A percentile compares a stretch with the other conserved stretches of the same genome.
phyloP scores from a whole-genome alignment of 371 early-diverging fungal genomes.

The Syncephalastrum monosporum region DNA sequence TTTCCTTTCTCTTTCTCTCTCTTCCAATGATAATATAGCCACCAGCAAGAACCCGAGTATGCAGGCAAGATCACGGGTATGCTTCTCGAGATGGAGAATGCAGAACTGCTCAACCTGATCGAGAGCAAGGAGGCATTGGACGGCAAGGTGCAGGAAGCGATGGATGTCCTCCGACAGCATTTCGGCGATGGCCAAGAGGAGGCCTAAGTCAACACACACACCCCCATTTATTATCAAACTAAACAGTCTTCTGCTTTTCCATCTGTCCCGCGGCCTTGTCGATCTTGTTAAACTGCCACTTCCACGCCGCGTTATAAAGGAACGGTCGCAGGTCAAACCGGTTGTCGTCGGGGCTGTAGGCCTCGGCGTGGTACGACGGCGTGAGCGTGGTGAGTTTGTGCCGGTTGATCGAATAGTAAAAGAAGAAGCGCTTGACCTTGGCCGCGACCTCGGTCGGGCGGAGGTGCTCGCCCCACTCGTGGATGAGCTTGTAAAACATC shows the following conservation, averaged over 20 bases:
- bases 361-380: conserved; percentile 94
- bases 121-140: conserved; percentile 76
- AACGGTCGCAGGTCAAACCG: conserved; percentile 96
- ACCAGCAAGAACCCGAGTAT: conserved; percentile 62
- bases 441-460: conserved; percentile 72
- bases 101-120: conserved; percentile 86
- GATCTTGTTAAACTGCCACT: conserved; percentile 88
- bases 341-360: conserved; percentile 96
- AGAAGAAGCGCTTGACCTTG: conserved; percentile 95
- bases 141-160: conserved; percentile 83
- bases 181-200: conserved; percentile 16
- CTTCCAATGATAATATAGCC: conserved; percentile 6
- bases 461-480: conserved; percentile 71
- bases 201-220: no score
- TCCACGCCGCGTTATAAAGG: conserved; percentile 88
- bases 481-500: conserved; percentile 87
- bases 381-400: conserved; percentile 98
- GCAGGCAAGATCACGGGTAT: conserved; percentile 99
- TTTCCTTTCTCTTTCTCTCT: no score
- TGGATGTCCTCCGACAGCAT: conserved; percentile 84
- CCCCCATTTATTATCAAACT: neutral
- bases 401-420: conserved; percentile 94
- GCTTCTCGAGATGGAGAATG: conserved; percentile 97
- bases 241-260: conserved; percentile 13
- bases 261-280: conserved; percentile 65